These are phyloP conservation scores for Nakazawaea sp. DNA, from an alignment of 805 yeast species.

Conservation along the genomic window DNA sequence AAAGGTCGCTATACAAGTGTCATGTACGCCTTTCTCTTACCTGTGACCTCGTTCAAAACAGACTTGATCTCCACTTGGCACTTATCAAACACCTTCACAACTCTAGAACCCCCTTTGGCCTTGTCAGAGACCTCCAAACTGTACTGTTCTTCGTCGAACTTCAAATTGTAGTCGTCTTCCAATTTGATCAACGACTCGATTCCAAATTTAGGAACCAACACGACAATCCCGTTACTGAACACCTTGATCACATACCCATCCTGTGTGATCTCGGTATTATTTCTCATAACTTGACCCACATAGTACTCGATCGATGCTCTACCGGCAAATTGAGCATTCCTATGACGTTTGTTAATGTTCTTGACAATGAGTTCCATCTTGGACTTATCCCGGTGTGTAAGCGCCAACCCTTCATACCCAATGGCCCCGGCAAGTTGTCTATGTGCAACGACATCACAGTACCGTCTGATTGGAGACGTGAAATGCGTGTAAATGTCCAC, in stretches of 20 bases:
- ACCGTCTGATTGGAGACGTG: conserved; percentile 97
- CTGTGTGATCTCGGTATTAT: conserved; percentile 60
- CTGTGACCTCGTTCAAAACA: conserved; percentile 77
- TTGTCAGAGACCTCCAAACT: conserved; percentile 49
- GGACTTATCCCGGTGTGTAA: conserved; percentile 77
- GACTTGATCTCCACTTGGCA: conserved; percentile 80
- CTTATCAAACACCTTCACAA: conserved; percentile 66
- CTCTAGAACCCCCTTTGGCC: conserved; percentile 35
- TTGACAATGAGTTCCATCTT: conserved; percentile 86
- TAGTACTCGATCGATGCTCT: conserved; percentile 96
- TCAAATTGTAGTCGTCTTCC: conserved; percentile 59
- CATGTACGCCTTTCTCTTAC: conserved; percentile 87
- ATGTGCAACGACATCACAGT: conserved; percentile 96
- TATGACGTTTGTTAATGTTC: conserved; percentile 88
- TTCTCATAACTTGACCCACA: conserved; percentile 96
- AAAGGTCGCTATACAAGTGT: conserved; percentile 46
- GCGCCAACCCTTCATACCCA: conserved; percentile 79
- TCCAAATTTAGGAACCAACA: conserved; percentile 91
- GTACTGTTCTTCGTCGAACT: conserved; percentile 73
- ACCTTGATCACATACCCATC: conserved; percentile 91
- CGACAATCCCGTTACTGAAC: conserved; percentile 91
- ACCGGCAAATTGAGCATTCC: conserved; percentile 99
- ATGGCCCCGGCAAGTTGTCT: conserved; percentile 98
- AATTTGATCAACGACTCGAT: conserved; percentile 88
- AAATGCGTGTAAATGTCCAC: conserved; percentile 97